Base-by-base conservation (phyloP, 306 rosid species). In the Casuarina cunninghamiana region DNA sequence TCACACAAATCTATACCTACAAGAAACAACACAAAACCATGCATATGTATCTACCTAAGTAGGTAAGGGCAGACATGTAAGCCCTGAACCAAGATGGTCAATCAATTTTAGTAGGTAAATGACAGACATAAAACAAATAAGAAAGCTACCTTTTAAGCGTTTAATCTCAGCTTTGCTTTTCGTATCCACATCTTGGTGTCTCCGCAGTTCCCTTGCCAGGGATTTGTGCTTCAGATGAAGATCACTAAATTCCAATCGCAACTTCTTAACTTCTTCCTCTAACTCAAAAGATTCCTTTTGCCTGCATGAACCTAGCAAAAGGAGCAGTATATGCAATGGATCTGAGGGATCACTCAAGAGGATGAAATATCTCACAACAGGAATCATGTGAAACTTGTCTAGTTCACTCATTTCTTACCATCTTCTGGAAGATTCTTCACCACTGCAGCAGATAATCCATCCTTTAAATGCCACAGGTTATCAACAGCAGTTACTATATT, bases 81-180 rank as follows among this genome's bases (percentile, higher is more conserved):
- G 8, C 8, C n/a, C 10, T 46, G 12, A 46, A 46, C 10, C 10
- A 46, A 57, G 32, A 21, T 46, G 13, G 19, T 19, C 9, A 19
- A 44, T 26, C 38, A 26, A 16, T 70, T 44, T 48, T 57, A 44
- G 21, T 5, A 44, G 41, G 41, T 66, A 15, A 58, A 41, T 41
- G 49, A 66, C 21, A 13, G 49, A 3, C 41, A 46, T 11, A 19
- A 9, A n/a, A 69, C 5, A 35, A 12, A 71, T 32, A 48, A 48
- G 17, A 26, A 38, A 73, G 53, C 55, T 85, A 93, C 98, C 98
- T 85, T 82, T 86, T 54, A 93, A 79, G 63, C 80, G 79, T 84
- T 78, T 82, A 38, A 87, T 83, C 78, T 84, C 80, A 9, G 92
- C 94, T 78, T 91, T 91, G 75, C 86, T 83, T 86, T 89, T 90